A percentile compares a stretch with the other conserved stretches of the same genome.
Conservation (phyloP, 2,329 filamentous ascomycete genomes). For the Sphaerulina populicola region DNA sequence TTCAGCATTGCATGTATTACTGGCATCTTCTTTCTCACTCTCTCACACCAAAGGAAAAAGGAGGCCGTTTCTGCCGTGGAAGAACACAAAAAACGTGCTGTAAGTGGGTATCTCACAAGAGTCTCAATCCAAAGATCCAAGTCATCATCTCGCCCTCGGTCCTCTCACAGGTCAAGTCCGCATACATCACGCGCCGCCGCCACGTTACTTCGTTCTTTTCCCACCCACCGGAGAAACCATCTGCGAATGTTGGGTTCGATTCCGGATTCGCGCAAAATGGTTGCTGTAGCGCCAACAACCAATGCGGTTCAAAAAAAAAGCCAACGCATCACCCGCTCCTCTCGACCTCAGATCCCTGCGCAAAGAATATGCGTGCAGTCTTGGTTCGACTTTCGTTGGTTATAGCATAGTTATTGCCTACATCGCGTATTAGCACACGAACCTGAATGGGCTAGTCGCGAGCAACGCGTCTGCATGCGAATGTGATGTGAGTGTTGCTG, state of each 20-base stretch:
- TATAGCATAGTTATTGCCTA: conserved; percentile 92
- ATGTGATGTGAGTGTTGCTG: not conserved
- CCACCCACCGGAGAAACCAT: not conserved
- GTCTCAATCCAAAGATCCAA: not conserved
- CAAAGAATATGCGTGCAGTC: conserved; percentile 78
- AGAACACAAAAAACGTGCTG: not conserved
- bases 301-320: not conserved
- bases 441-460: not conserved
- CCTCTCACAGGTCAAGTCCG: too few species aligned
- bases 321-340: conserved; percentile 11
- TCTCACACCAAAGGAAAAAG: too few species aligned
- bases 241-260: not conserved
- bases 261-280: not conserved
- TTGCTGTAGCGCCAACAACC: not conserved
- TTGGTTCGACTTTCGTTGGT: conserved; percentile 61
- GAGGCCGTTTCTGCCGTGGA: not conserved
- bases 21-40: too few species aligned
- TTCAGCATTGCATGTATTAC: too few species aligned
- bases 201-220: not conserved
- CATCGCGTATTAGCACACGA: conserved; percentile 6
- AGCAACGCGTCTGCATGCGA: not conserved
- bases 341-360: conserved; percentile 64
- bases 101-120: not conserved
- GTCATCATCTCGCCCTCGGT: not conserved
- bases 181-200: too few species aligned